Conservation (phyloP, 2,329 filamentous ascomycete species). For the Hypoxylon sp. region DNA sequence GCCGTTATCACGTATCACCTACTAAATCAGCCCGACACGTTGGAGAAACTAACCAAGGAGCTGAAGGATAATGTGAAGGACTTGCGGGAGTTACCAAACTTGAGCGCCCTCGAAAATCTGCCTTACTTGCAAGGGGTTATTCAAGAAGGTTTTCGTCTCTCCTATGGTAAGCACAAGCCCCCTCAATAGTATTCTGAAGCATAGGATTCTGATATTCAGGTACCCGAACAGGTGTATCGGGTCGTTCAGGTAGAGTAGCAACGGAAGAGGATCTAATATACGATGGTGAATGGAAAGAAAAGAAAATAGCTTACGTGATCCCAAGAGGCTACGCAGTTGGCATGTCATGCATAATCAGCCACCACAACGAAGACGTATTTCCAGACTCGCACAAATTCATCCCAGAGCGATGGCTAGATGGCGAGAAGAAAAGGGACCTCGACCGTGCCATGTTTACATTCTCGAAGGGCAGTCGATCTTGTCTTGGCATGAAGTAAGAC, state of each 20-base stretch:
- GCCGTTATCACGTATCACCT: constrained; percentile 50
- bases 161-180: constrained; percentile 34
- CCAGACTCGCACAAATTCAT: constrained; percentile 50
- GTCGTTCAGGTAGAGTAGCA: constrained; percentile 43
- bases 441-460: constrained; percentile 54
- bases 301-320: constrained; percentile 44
- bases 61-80: constrained; percentile 42
- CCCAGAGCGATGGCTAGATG: constrained; percentile 53
- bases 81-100: constrained; percentile 39
- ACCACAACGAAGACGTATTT: constrained; percentile 51
- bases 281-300: constrained; percentile 39
- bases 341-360: constrained; percentile 50
- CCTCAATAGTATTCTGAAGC: background rate
- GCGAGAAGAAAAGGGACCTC: constrained; percentile 44
- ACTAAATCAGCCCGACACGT: constrained; percentile 46
- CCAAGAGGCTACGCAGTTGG: constrained; percentile 50
- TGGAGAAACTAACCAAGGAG: constrained; percentile 45
- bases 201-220: too few species aligned
- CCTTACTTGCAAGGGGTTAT: constrained; percentile 51
- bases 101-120: constrained; percentile 47
- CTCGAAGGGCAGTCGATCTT: constrained; percentile 52
- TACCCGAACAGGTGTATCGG: constrained; percentile 40
- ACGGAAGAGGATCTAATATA: constrained; percentile 46
- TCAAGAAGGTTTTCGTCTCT: constrained; percentile 50
- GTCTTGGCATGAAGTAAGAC: constrained; percentile 52